These are phyloP conservation scores for Adiantum capillusveneris DNA, from an alignment of 75 land plant genomes.

Conservation along the genomic window DNA sequence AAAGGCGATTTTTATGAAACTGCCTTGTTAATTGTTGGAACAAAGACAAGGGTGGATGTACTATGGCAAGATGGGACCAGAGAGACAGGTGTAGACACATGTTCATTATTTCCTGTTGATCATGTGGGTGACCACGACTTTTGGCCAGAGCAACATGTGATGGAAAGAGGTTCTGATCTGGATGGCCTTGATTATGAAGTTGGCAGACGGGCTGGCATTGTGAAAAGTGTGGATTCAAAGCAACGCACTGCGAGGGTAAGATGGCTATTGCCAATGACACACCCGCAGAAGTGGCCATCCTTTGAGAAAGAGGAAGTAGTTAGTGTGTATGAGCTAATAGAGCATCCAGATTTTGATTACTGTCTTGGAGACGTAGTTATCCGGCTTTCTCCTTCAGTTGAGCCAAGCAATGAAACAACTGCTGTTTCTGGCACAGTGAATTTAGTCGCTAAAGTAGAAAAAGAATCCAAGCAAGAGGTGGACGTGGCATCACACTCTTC, in stretches of 20 bases:
- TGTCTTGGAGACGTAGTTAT: conserved; percentile 94
- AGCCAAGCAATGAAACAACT: background rate
- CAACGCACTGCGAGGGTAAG: conserved; percentile 80
- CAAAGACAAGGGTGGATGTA: conserved; percentile 75
- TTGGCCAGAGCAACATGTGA: conserved; percentile 87
- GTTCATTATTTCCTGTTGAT: conserved; percentile 59
- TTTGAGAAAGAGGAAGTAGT: conserved; percentile 80
- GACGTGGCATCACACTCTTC: background rate
- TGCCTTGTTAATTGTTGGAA: conserved; percentile 61
- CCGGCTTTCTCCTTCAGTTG: conserved; percentile 34
- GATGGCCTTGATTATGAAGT: conserved; percentile 37
- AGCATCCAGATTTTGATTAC: conserved; percentile 89
- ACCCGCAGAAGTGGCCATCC: conserved; percentile 62
- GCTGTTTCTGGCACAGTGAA: conserved; percentile 26
- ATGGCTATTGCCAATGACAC: conserved; percentile 66
- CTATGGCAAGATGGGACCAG: conserved; percentile 87
- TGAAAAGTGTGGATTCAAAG: conserved; percentile 86
- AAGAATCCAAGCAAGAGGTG: conserved; percentile 7
- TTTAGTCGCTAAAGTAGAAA: background rate
- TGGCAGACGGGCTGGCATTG: conserved; percentile 63
- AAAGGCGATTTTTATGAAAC: conserved; percentile 59
- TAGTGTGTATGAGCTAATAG: conserved; percentile 93
- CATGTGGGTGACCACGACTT: conserved; percentile 94
- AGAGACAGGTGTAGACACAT: conserved; percentile 40
- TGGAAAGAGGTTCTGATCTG: conserved; percentile 75